Conservation (phyloP, 2,329 filamentous ascomycete genomes). For the Stromatinia cepivora region DNA sequence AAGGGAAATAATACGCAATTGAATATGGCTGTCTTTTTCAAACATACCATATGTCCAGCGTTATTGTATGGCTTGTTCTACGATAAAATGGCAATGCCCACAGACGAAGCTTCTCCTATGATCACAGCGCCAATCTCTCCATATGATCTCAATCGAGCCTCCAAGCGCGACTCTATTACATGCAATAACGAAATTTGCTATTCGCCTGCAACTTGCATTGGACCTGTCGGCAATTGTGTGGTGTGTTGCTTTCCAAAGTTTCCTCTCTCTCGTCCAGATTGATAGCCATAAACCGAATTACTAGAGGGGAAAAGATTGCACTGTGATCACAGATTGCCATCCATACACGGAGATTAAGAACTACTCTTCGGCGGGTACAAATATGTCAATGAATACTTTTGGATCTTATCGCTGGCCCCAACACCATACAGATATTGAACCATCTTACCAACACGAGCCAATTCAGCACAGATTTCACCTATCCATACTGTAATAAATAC, state of each 20-base stretch:
- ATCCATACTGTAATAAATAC: background rate
- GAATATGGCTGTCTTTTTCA: background rate
- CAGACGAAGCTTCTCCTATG: background rate
- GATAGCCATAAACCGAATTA: background rate
- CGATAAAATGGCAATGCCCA: background rate
- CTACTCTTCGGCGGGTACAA: background rate
- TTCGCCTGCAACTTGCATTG: conserved; percentile 1
- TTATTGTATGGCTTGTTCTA: background rate
- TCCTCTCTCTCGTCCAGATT: background rate
- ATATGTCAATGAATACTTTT: background rate
- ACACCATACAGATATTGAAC: background rate
- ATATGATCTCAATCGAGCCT: background rate
- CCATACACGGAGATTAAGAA: background rate
- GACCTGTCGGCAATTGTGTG: background rate
- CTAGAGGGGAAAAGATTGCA: background rate
- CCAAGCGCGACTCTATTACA: background rate
- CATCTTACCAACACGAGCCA: background rate
- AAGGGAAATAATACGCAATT: background rate
- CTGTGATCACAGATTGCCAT: background rate
- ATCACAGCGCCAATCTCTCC: background rate
- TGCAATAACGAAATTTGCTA: conserved; percentile 2
- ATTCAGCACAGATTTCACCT: background rate
- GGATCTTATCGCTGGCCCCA: background rate
- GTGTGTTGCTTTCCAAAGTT: conserved; percentile 2
- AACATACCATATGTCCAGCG: background rate